Percentiles rank a stretch among this genome's conserved stretches.
Conservation (phyloP, 495 filamentous ascomycete genomes). For the Cercophora newfieldiana region DNA sequence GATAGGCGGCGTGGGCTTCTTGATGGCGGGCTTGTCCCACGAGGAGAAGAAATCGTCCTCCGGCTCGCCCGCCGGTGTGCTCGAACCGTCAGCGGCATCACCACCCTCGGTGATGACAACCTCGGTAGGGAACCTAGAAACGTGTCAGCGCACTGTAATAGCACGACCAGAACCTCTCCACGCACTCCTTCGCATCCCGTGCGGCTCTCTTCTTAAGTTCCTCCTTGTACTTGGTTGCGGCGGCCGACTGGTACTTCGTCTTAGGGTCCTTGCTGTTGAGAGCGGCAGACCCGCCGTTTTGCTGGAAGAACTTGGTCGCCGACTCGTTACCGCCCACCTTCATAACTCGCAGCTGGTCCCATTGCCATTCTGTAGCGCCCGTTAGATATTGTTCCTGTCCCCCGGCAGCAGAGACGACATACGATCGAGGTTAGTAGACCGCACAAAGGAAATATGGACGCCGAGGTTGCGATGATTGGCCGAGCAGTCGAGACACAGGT, state of each 20-base stretch:
- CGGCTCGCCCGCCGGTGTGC: conserved; percentile 71
- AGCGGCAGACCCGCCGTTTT: conserved; percentile 89
- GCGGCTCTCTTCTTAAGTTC: conserved; percentile 82
- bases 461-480: conserved; percentile 88
- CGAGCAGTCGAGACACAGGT: conserved; percentile 96
- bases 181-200: conserved; percentile 77
- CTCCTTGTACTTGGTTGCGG: conserved; percentile 94
- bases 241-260: conserved; percentile 89
- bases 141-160: conserved; percentile 13
- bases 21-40: conserved; percentile 97
- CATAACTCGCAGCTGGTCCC: conserved; percentile 97
- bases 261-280: conserved; percentile 94
- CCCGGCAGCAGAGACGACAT: conserved; percentile 41
- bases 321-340: conserved; percentile 98
- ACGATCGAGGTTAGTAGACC: conserved; percentile 98
- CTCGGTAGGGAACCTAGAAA: conserved; percentile 74
- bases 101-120: conserved; percentile 79
- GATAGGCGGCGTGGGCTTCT: conserved; percentile 90
- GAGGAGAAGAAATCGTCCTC: conserved; percentile 98
- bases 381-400: neutral
- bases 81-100: conserved; percentile 58
- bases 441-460: conserved; percentile 96
- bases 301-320: conserved; percentile 95
- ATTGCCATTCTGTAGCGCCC: conserved; percentile 86
- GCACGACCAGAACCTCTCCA: neutral